Conservation (phyloP, 148 eudicot genomes). For the Rhododendron ferrugineum region DNA sequence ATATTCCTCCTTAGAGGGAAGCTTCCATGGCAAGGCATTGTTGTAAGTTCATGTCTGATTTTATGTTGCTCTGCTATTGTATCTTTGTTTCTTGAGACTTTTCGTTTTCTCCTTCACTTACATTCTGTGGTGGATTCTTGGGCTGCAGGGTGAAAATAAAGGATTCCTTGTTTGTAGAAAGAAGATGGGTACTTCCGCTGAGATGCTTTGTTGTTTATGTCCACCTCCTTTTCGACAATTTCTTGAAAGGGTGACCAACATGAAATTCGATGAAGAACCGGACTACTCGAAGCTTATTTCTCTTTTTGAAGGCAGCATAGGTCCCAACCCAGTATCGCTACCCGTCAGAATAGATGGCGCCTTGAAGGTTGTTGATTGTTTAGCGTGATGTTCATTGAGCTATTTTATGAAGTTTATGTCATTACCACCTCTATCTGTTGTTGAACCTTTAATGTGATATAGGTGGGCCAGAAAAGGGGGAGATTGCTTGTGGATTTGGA, state of each 20-base stretch:
- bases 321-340: conserved; percentile 28
- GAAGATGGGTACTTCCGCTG: conserved; percentile 48
- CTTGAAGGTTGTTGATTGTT: conserved; percentile 26
- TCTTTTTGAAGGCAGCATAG: conserved; percentile 35
- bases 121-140: not conserved
- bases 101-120: not conserved
- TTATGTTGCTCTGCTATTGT: not conserved
- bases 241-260: conserved; percentile 36
- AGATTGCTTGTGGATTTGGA: conserved; percentile 33
- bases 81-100: not conserved
- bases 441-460: conserved; percentile 6
- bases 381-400: not conserved
- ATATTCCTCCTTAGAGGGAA: conserved; percentile 44
- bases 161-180: conserved; percentile 46
- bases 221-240: conserved; percentile 41
- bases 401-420: not conserved
- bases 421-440: not conserved
- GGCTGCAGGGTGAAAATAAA: conserved; percentile 48
- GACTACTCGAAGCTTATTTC: conserved; percentile 41
- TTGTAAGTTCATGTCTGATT: conserved; percentile 22
- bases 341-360: conserved; percentile 48
- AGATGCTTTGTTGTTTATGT: conserved; percentile 36
- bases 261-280: conserved; percentile 56
- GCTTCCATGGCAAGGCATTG: conserved; percentile 52
- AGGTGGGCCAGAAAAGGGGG: conserved; percentile 51